Evolutionary conservation across 345 rosid species (phyloP).

Genomic region (Gossypioides kirkii): DNA sequence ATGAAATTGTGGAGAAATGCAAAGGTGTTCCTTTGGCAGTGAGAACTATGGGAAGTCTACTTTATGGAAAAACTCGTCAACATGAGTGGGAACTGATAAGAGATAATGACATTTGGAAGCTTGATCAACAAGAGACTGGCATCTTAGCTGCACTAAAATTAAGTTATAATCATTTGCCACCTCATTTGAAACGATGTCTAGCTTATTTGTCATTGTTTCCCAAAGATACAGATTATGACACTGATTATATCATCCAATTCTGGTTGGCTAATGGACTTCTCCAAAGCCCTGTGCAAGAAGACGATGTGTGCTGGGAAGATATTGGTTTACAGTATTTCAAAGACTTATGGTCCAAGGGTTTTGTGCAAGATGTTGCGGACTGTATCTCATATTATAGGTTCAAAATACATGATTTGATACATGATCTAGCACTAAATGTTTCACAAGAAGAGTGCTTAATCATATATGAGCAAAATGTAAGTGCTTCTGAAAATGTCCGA

Average conservation of each 20-base stretch:
- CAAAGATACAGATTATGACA: background rate
- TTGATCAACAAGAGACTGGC: background rate
- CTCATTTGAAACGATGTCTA: conserved; percentile 15
- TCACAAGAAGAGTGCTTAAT: too few relatives aligned
- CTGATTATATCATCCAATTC: background rate
- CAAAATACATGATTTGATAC: background rate
- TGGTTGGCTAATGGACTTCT: background rate
- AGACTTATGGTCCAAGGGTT: too few relatives aligned
- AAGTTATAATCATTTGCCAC: background rate
- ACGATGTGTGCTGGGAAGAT: too few relatives aligned
- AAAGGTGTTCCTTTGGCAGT: conserved; percentile 18
- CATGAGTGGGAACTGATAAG: background rate
- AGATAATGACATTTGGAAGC: background rate
- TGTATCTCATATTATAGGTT: too few relatives aligned
- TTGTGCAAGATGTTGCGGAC: too few relatives aligned
- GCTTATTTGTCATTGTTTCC: conserved; percentile 3
- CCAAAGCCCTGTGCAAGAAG: too few relatives aligned
- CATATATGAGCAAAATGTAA: background rate
- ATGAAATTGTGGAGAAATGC: background rate
- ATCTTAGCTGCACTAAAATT: conserved; percentile 7
- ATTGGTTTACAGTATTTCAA: too few relatives aligned
- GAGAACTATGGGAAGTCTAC: background rate
- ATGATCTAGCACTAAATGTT: too few relatives aligned
- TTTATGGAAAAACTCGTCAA: background rate
- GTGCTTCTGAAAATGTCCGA: background rate